A percentile compares a stretch with the other conserved stretches of the same genome.
phyloP scores from a whole-genome alignment of 208 protist species.

The Wallacemonas collosoma region DNA sequence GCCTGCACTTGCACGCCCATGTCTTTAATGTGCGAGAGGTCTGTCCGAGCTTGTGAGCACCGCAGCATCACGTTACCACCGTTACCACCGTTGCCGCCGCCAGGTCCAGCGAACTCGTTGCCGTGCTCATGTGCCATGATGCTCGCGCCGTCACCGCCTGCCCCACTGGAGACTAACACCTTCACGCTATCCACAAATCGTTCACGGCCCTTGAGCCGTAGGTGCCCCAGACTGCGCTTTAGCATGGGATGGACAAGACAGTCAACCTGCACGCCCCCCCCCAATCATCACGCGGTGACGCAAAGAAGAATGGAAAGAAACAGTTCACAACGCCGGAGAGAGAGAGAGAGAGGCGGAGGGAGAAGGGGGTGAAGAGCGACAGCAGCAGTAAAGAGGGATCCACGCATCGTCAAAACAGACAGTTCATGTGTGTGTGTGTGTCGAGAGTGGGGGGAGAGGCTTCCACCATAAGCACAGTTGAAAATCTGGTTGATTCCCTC shows the following conservation, averaged over 20 bases:
- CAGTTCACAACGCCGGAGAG: not conserved
- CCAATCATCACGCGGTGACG: constrained; percentile 1
- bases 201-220: constrained; percentile 23
- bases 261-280: not conserved
- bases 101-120: constrained; percentile 91
- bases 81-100: constrained; percentile 89
- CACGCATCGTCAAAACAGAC: no score
- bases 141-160: constrained; percentile 85
- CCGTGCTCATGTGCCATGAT: constrained; percentile 88
- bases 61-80: constrained; percentile 85
- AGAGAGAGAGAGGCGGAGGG: no score
- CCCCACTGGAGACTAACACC: constrained; percentile 80
- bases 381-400: no score
- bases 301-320: constrained; percentile 18
- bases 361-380: no score
- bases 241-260: constrained; percentile 20
- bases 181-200: constrained; percentile 86
- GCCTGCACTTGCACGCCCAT: constrained; percentile 76
- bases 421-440: no score
- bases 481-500: no score
- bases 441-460: no score
- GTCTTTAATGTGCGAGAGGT: constrained; percentile 73
- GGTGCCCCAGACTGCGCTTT: not conserved
- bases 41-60: constrained; percentile 41
- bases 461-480: no score